Evolutionary conservation across 768 basidiomycete genomes (phyloP), one percentile per base, ranked within the genome.

Genomic region (Naganishia onofrii): DNA sequence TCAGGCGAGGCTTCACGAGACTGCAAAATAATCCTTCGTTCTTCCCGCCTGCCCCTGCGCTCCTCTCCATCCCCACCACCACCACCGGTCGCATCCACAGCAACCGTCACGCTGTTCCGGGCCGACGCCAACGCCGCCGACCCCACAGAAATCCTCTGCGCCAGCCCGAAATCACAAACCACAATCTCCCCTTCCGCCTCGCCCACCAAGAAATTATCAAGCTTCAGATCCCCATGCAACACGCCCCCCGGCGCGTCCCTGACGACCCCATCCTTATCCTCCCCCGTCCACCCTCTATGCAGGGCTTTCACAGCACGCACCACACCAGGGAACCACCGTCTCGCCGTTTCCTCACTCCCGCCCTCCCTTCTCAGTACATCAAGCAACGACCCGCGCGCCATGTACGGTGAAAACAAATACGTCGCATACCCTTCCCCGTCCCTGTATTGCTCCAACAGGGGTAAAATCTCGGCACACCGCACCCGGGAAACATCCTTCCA

Each of bases 171-270:
- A 66, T 81, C 80, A 52, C 76, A 72, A 13, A 77, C 75, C 53
- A 77, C 74, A 65, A 81, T 76, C 36, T 67, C 60, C 13, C 80
- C 81, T 42, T 42, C 15, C 1, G 86, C 87, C 78, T 91, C 90
- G 79, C 94, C 92, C 66, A 94, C 88, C 52, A 98, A 86, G 58
- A 98, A 88, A 83, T 99, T 99, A 82, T 98, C 96, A 70, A 96
- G 86, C 83, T 99, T 99, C 80, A 99, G 84, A 82, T 99, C 96
- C 75, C 93, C 87, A 83, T 99, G 95, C 66, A 94, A 89, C 74
- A 89, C 86, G 9, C 85, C 82, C 31, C 87, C 89, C 51, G 86
- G 85, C 70, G 89, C 86, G 79, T 77, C 78, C 2, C 69, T 76
- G 38, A 69, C 68, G 34, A 73, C 76, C 6, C 77, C 79, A 60